Evolutionary conservation across 805 yeast genomes (phyloP).

Genomic region (Lipomyces starkeyi): DNA sequence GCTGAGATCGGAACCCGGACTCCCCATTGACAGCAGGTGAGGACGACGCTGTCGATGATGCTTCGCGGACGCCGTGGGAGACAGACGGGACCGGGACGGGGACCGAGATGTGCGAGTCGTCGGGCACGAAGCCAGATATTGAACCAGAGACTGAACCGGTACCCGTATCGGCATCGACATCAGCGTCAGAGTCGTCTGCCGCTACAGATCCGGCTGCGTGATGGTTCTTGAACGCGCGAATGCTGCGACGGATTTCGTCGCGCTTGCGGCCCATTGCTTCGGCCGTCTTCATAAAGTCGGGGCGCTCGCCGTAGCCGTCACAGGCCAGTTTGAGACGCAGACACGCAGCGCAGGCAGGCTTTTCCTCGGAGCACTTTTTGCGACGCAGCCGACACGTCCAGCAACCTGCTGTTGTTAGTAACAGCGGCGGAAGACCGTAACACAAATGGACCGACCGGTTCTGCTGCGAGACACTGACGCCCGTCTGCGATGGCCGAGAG

Average conservation of each 20-base stretch:
- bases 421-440: background rate
- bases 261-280: background rate
- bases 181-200: constrained; percentile 1
- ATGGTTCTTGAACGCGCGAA: background rate
- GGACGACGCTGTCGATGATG: background rate
- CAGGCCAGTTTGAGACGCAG: constrained; percentile 20
- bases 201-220: background rate
- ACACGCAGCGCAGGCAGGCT: constrained; percentile 26
- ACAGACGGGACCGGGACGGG: too few relatives aligned
- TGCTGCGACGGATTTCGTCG: constrained; percentile 5
- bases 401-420: constrained; percentile 20
- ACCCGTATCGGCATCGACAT: background rate
- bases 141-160: too few relatives aligned
- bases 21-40: background rate
- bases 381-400: constrained; percentile 35
- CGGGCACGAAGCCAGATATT: background rate
- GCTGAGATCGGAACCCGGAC: background rate
- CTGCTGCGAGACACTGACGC: constrained; percentile 20
- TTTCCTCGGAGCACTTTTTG: constrained; percentile 33
- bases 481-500: constrained; percentile 11
- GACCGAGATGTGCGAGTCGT: background rate
- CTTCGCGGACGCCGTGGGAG: too few relatives aligned
- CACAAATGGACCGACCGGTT: constrained; percentile 14
- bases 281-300: constrained; percentile 18
- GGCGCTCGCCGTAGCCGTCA: constrained; percentile 32